phyloP scores from a whole-genome alignment of 495 filamentous ascomycete genomes.

The Neurospora sp. region DNA sequence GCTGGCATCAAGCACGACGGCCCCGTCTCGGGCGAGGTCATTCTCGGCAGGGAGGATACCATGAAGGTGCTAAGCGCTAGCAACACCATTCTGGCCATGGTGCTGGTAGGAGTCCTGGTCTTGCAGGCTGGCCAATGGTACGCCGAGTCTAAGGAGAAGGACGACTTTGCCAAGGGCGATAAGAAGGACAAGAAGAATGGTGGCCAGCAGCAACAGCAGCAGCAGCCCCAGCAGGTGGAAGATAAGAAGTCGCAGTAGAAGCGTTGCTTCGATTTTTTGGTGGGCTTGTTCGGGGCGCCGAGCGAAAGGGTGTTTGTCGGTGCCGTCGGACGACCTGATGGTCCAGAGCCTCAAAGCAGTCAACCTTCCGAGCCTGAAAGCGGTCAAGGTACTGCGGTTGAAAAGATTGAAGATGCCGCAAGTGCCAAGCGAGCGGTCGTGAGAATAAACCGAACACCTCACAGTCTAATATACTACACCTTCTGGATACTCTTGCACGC shows the following conservation, averaged over 20 bases:
- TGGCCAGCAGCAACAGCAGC: slow-evolving; percentile 32
- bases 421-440: no score
- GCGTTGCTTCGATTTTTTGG: background rate
- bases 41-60: slow-evolving; percentile 68
- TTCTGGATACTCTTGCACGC: no score
- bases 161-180: slow-evolving; percentile 50
- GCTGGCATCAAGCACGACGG: slow-evolving; percentile 34
- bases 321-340: background rate
- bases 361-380: background rate
- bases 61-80: slow-evolving; percentile 87
- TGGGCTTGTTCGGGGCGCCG: background rate
- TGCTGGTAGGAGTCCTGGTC: slow-evolving; percentile 81
- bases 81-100: slow-evolving; percentile 88
- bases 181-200: slow-evolving; percentile 45
- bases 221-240: background rate
- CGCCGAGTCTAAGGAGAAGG: slow-evolving; percentile 81
- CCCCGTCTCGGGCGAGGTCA: slow-evolving; percentile 30
- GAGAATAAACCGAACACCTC: background rate
- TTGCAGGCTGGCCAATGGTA: slow-evolving; percentile 99
- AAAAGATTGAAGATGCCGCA: background rate
- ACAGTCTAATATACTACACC: no score
- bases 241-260: slow-evolving; percentile 1
- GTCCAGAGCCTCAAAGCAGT: background rate
- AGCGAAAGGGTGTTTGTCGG: background rate
- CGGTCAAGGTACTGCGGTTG: background rate